These are phyloP conservation scores for Cytidiella melzeri DNA, from an alignment of 768 basidiomycete genomes.

Conservation along the genomic window DNA sequence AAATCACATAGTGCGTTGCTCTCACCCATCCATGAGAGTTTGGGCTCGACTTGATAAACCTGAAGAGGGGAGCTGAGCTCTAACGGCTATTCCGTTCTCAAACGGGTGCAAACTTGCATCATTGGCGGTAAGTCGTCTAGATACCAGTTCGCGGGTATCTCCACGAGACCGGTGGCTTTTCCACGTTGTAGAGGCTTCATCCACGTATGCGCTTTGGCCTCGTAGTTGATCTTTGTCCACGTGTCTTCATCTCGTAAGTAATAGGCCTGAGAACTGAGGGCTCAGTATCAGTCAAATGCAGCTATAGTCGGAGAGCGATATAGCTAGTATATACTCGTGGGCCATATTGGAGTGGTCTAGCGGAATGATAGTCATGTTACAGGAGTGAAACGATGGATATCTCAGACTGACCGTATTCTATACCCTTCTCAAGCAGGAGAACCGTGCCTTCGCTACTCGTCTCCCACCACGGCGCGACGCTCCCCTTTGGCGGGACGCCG, in stretches of 20 bases:
- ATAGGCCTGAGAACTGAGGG: slow-evolving; percentile 49
- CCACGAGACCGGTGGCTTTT: slow-evolving; percentile 53
- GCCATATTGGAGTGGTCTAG: slow-evolving; percentile 54
- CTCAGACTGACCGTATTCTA: slow-evolving; percentile 54
- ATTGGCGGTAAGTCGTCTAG: slow-evolving; percentile 71
- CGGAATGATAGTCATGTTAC: no score
- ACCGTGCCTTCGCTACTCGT: slow-evolving; percentile 59
- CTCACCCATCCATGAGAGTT: slow-evolving; percentile 71
- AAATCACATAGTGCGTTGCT: not conserved
- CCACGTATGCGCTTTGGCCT: slow-evolving; percentile 53
- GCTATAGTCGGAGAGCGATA: not conserved
- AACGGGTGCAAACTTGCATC: slow-evolving; percentile 38
- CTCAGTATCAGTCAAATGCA: slow-evolving; percentile 15
- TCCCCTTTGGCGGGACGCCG: slow-evolving; percentile 52
- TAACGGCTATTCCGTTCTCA: no score
- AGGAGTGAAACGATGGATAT: not conserved
- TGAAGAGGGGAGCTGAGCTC: no score
- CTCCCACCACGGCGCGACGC: slow-evolving; percentile 80
- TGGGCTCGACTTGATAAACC: slow-evolving; percentile 62
- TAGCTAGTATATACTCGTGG: slow-evolving; percentile 34
- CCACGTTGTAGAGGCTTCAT: slow-evolving; percentile 69
- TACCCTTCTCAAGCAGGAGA: slow-evolving; percentile 63
- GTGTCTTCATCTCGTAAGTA: slow-evolving; percentile 62
- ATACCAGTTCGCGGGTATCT: slow-evolving; percentile 69
- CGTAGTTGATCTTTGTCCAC: slow-evolving; percentile 72